These are phyloP conservation scores for Anthostomella pinea DNA, from an alignment of 2,329 filamentous ascomycete genomes.

Conservation along the genomic window DNA sequence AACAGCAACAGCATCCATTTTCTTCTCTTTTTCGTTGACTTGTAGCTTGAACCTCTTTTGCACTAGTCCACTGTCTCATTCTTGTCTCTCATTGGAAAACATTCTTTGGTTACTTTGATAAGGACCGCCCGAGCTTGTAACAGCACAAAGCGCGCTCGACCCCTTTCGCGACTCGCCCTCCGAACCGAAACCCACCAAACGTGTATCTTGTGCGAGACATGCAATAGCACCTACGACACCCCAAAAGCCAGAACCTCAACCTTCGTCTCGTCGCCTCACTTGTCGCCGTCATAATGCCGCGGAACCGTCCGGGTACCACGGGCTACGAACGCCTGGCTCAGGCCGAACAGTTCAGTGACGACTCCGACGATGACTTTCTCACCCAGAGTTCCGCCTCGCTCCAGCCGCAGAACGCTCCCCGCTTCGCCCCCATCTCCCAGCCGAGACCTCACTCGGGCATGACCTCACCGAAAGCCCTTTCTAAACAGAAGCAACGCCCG, in stretches of 20 bases:
- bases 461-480: constrained; percentile 49
- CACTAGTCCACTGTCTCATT: no score
- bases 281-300: constrained; percentile 58
- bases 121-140: constrained; percentile 11
- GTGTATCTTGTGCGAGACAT: constrained; percentile 17
- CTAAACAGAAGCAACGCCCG: constrained; percentile 42
- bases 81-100: constrained; percentile 7
- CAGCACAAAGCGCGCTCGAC: constrained; percentile 6
- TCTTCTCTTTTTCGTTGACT: no score
- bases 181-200: no score
- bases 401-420: constrained; percentile 54
- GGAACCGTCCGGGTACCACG: constrained; percentile 67
- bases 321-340: constrained; percentile 84
- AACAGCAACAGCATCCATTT: no score
- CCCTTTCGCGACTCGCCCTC: constrained; percentile 4
- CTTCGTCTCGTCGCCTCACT: neutral
- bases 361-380: constrained; percentile 65
- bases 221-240: constrained; percentile 13
- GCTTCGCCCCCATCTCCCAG: constrained; percentile 62
- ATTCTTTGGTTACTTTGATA: neutral
- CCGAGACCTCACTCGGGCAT: constrained; percentile 60
- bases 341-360: constrained; percentile 72
- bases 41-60: no score
- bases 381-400: constrained; percentile 51
- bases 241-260: constrained; percentile 2